Percentiles rank a stretch among this genome's conserved stretches.
These are phyloP conservation scores for Eucalyptus brandiana DNA, from an alignment of 345 rosid species.

Conservation along the genomic window DNA sequence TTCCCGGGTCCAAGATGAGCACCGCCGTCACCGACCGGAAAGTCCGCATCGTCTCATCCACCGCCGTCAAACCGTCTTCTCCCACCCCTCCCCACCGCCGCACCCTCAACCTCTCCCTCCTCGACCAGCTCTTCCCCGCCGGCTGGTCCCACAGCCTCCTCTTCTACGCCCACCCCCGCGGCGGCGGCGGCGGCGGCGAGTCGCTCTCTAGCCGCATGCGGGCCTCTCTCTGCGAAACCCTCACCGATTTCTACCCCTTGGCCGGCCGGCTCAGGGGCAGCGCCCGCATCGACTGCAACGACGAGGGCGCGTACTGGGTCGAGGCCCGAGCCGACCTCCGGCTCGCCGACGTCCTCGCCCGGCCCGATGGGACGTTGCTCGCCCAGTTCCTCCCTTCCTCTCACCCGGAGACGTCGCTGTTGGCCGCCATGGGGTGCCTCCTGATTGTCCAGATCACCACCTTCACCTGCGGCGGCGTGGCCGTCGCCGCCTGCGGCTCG, in stretches of 20 bases:
- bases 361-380: neutral
- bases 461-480: neutral
- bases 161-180: neutral
- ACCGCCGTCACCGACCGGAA: neutral
- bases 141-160: neutral
- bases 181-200: neutral
- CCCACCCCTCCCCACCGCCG: slow-evolving; percentile 1
- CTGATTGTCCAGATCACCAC: neutral
- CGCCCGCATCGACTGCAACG: slow-evolving; percentile 2
- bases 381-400: neutral
- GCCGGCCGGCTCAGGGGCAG: neutral
- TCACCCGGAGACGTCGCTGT: neutral
- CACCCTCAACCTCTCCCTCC: slow-evolving; percentile 7
- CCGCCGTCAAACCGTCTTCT: slow-evolving; percentile 13
- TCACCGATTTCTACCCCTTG: slow-evolving; percentile 1
- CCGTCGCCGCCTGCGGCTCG: neutral
- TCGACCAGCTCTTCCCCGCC: slow-evolving; percentile 18
- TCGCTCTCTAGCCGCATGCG: neutral
- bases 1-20: neutral
- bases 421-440: neutral
- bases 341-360: neutral
- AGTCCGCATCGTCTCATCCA: neutral
- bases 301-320: neutral
- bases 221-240: neutral
- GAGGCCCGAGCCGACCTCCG: neutral